Evolutionary conservation across 805 yeast species (phyloP).

Genomic region (Komagataella mondaviorum): DNA sequence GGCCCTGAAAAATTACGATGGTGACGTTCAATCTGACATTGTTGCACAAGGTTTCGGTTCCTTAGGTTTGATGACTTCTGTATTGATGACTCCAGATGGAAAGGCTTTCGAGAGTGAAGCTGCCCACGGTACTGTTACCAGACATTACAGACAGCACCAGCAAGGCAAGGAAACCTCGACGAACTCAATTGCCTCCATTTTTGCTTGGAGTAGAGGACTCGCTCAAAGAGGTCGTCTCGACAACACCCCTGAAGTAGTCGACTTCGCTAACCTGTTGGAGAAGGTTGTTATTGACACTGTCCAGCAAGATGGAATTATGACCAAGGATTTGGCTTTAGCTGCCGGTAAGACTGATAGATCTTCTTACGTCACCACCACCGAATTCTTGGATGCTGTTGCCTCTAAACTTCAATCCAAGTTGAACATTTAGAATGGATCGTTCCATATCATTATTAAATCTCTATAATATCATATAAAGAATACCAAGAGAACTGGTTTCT

Average conservation of each 20-base stretch:
- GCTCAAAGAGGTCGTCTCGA: slow-evolving; percentile 74
- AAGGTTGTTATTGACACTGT: slow-evolving; percentile 61
- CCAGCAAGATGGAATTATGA: slow-evolving; percentile 63
- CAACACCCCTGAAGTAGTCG: slow-evolving; percentile 53
- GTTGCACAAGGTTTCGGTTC: slow-evolving; percentile 86
- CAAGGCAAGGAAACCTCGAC: slow-evolving; percentile 76
- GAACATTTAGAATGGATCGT: background rate
- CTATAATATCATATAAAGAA: slow-evolving; percentile 3
- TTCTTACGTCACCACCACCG: slow-evolving; percentile 60
- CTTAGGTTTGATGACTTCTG: slow-evolving; percentile 75
- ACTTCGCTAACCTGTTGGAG: slow-evolving; percentile 55
- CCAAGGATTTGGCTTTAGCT: slow-evolving; percentile 71
- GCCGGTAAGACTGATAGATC: slow-evolving; percentile 47
- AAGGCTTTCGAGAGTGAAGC: slow-evolving; percentile 80
- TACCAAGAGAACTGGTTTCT: slow-evolving; percentile 1
- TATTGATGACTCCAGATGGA: slow-evolving; percentile 73
- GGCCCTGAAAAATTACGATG: slow-evolving; percentile 77
- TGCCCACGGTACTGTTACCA: slow-evolving; percentile 80
- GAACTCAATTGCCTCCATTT: slow-evolving; percentile 74
- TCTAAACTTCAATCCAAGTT: slow-evolving; percentile 9
- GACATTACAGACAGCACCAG: slow-evolving; percentile 76
- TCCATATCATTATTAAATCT: background rate
- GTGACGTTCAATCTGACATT: slow-evolving; percentile 77
- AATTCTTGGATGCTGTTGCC: slow-evolving; percentile 69
- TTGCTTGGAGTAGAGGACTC: slow-evolving; percentile 80